Evolutionary conservation across 2,329 filamentous ascomycete genomes (phyloP).

Genomic region (Drechslera avenae): DNA sequence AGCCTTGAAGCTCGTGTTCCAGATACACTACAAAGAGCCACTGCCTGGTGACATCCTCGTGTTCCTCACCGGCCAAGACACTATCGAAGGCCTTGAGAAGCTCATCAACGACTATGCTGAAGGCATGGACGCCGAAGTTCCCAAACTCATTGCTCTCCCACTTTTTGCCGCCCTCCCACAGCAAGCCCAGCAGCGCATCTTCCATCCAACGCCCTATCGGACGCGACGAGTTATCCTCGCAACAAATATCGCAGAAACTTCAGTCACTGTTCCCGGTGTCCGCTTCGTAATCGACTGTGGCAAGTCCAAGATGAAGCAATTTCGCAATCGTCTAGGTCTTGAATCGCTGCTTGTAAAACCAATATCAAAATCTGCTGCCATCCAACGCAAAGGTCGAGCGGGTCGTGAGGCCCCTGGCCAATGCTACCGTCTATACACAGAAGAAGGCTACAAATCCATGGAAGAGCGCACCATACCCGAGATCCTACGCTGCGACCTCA

Average conservation of each 20-base stretch:
- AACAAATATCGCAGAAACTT: slow-evolving; percentile 99
- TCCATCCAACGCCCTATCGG: slow-evolving; percentile 72
- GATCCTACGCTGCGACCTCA: slow-evolving; percentile 86
- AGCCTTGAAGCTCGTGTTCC: slow-evolving; percentile 79
- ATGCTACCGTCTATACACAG: slow-evolving; percentile 87
- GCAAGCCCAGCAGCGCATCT: slow-evolving; percentile 83
- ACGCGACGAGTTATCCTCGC: slow-evolving; percentile 90
- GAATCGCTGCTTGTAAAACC: slow-evolving; percentile 89
- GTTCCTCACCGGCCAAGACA: slow-evolving; percentile 91
- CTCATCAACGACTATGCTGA: slow-evolving; percentile 79
- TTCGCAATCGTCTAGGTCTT: slow-evolving; percentile 79
- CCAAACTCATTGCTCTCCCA: slow-evolving; percentile 73
- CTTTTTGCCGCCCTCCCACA: slow-evolving; percentile 91
- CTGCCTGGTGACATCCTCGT: slow-evolving; percentile 93
- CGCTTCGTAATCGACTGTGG: slow-evolving; percentile 90
- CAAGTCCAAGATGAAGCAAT: slow-evolving; percentile 93
- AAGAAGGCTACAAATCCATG: slow-evolving; percentile 72
- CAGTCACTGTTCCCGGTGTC: slow-evolving; percentile 92
- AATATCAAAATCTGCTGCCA: slow-evolving; percentile 90
- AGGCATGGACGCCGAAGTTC: slow-evolving; percentile 74
- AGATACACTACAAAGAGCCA: slow-evolving; percentile 84
- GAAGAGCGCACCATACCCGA: slow-evolving; percentile 81
- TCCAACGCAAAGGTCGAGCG: slow-evolving; percentile 88
- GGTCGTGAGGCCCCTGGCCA: slow-evolving; percentile 90
- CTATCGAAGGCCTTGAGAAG: slow-evolving; percentile 81